Evolutionary conservation across 495 filamentous ascomycete genomes (phyloP).

Genomic region (Trichoderma asperelloides): DNA sequence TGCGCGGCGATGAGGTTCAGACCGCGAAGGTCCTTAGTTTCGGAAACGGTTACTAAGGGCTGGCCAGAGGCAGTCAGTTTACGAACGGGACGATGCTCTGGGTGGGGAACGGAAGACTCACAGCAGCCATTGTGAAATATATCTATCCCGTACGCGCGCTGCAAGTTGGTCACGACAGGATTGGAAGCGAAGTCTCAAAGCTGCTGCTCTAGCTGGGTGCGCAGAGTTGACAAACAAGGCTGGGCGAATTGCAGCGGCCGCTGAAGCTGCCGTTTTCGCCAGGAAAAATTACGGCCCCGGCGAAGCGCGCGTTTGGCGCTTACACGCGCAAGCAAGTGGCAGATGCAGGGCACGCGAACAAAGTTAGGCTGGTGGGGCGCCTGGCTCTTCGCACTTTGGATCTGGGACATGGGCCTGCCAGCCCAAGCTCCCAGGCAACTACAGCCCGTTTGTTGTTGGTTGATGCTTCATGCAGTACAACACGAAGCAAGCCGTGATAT

Average conservation of each 20-base stretch:
- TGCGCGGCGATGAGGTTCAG: conserved; percentile 96
- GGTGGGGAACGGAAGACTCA: not conserved
- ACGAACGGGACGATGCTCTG: not conserved
- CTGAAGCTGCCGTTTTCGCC: not conserved
- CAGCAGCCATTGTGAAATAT: not conserved
- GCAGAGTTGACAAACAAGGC: not conserved
- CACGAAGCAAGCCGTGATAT: too few relatives aligned
- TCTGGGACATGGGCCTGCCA: not conserved
- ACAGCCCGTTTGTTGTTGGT: too few relatives aligned
- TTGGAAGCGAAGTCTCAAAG: not conserved
- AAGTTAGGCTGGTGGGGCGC: too few relatives aligned
- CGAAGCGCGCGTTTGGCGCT: not conserved
- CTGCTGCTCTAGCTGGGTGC: not conserved
- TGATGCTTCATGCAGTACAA: too few relatives aligned
- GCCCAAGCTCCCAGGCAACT: too few relatives aligned
- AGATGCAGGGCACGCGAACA: not conserved
- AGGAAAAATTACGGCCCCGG: not conserved
- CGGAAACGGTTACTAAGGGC: conserved; percentile 87
- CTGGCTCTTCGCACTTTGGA: too few relatives aligned
- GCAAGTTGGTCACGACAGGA: conserved; percentile 4
- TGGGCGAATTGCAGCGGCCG: not conserved
- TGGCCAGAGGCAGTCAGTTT: conserved; percentile 22
- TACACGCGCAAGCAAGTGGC: not conserved
- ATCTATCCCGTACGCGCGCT: not conserved
- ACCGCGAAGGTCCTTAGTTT: conserved; percentile 87